These are phyloP conservation scores for Polyporus tsugae DNA, from an alignment of 1,284 basidiomycete species.

Conservation along the genomic window DNA sequence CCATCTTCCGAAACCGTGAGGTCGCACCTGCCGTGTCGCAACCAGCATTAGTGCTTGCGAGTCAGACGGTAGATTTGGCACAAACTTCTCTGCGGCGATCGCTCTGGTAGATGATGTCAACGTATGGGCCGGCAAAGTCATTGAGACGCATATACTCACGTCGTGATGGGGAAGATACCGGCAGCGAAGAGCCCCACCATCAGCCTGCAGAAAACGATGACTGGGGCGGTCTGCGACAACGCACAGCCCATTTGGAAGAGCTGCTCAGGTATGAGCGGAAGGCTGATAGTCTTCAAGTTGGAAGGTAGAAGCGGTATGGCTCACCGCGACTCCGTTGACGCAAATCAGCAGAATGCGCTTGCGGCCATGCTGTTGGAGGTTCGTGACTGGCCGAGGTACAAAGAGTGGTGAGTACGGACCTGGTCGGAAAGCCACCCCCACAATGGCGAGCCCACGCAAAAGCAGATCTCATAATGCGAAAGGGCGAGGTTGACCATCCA, in stretches of 20 bases:
- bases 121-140: background rate
- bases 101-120: background rate
- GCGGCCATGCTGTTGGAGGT: conserved; percentile 9
- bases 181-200: conserved; percentile 7
- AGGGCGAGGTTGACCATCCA: conserved; percentile 8
- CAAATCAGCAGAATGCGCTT: conserved; percentile 14
- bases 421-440: conserved; percentile 15
- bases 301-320: background rate
- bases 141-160: background rate
- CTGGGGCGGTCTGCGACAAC: background rate
- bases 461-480: conserved; percentile 12
- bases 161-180: conserved; percentile 2
- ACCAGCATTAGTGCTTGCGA: background rate
- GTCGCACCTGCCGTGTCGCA: background rate
- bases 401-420: background rate
- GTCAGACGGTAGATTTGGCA: background rate
- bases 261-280: background rate
- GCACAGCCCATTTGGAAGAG: conserved; percentile 9
- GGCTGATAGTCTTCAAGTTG: too few species aligned
- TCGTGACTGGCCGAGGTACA: too few species aligned
- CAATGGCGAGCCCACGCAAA: conserved; percentile 11
- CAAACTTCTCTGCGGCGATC: conserved; percentile 2
- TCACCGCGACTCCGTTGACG: conserved; percentile 14
- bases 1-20: background rate
- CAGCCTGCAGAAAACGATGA: background rate